A percentile compares a stretch with the other conserved stretches of the same genome.
Conservation (phyloP, 2,329 filamentous ascomycete species). For the Pseudogymnoascus sp. region DNA sequence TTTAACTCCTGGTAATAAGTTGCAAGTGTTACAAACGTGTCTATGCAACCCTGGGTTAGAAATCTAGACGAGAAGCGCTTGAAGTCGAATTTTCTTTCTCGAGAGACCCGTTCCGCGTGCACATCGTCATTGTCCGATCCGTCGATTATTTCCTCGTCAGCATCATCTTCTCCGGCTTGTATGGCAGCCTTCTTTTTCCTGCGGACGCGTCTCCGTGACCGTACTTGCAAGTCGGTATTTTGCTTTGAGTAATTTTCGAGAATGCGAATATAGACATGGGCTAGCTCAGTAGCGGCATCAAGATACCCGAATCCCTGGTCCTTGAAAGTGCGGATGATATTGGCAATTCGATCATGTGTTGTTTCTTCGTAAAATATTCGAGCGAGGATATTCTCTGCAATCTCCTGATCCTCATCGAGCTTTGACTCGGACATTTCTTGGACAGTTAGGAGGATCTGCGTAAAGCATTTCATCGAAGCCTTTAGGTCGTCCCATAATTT, state of each 20-base stretch:
- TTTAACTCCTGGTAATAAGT: conserved; percentile 74
- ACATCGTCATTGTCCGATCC: conserved; percentile 69
- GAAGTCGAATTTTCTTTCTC: conserved; percentile 92
- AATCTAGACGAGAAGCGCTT: conserved; percentile 74
- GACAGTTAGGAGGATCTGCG: conserved; percentile 83
- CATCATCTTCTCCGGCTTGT: conserved; percentile 33
- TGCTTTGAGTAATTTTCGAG: conserved; percentile 91
- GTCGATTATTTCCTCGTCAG: conserved; percentile 46
- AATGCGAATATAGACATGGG: conserved; percentile 86
- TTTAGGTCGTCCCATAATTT: conserved; percentile 85
- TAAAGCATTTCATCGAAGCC: conserved; percentile 87
- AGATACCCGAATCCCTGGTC: conserved; percentile 91
- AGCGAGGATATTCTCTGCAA: conserved; percentile 92
- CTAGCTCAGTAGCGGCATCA: conserved; percentile 82
- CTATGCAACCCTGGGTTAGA: conserved; percentile 72
- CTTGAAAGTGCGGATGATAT: conserved; percentile 77
- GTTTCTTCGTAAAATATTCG: conserved; percentile 98
- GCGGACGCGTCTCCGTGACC: conserved; percentile 65
- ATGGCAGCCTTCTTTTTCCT: conserved; percentile 62
- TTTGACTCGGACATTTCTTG: conserved; percentile 83
- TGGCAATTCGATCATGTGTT: conserved; percentile 79
- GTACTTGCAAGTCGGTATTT: conserved; percentile 87
- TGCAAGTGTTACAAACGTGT: conserved; percentile 78
- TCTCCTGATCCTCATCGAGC: conserved; percentile 90
- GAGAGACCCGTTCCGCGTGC: conserved; percentile 60